Evolutionary conservation across 495 filamentous ascomycete species (phyloP).

Genomic region (Xylaria grammica): DNA sequence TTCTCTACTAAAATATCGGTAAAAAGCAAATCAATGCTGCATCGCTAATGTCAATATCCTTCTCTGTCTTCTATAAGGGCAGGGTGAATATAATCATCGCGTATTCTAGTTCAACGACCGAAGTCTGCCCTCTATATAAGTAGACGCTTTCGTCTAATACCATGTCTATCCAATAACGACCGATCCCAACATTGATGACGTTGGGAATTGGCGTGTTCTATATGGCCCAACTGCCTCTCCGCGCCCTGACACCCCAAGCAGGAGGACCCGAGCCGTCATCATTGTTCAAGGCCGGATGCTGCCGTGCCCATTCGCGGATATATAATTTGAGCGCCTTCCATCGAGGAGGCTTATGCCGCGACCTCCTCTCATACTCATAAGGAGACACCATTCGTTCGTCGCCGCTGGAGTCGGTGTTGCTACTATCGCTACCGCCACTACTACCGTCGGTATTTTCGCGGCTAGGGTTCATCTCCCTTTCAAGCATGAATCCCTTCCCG

Average conservation of each 20-base stretch:
- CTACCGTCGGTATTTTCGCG: slow-evolving; percentile 23
- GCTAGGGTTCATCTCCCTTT: slow-evolving; percentile 51
- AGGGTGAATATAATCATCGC: not conserved
- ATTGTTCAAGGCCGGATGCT: slow-evolving; percentile 68
- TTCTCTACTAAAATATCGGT: not conserved
- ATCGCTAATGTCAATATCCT: slow-evolving; percentile 14
- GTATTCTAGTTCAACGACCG: not conserved
- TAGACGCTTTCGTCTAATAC: slow-evolving; percentile 2
- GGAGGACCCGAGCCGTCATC: slow-evolving; percentile 57
- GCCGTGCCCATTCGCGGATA: slow-evolving; percentile 81
- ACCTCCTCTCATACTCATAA: slow-evolving; percentile 38
- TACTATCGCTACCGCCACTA: too few relatives aligned
- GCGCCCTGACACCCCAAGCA: slow-evolving; percentile 73
- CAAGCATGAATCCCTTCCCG: slow-evolving; percentile 71
- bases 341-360: slow-evolving; percentile 54
- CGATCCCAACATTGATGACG: not conserved
- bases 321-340: slow-evolving; percentile 85
- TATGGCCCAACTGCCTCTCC: slow-evolving; percentile 85
- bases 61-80: not conserved
- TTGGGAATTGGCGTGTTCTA: slow-evolving; percentile 39
- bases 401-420: slow-evolving; percentile 40
- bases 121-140: not conserved
- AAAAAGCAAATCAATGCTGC: slow-evolving; percentile 1
- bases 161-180: slow-evolving; percentile 11
- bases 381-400: slow-evolving; percentile 26